phyloP scores from a whole-genome alignment of 805 yeast species.

The Schwanniomyces vanrijiae region DNA sequence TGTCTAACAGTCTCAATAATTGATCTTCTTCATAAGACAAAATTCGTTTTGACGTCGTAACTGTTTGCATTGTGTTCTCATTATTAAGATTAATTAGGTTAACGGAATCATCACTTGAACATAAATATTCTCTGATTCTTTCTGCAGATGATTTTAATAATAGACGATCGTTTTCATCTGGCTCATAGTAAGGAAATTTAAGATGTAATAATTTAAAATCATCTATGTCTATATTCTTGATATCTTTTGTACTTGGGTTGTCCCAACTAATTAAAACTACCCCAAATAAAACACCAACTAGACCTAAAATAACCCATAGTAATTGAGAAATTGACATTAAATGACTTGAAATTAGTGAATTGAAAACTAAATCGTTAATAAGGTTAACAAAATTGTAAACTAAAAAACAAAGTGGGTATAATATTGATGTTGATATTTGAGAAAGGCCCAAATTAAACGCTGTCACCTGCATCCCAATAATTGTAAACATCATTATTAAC shows the following conservation, averaged over 20 bases:
- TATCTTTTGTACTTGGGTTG: constrained; percentile 21
- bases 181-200: constrained; percentile 14
- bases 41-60: constrained; percentile 17
- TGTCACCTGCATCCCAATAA: constrained; percentile 71
- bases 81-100: not conserved
- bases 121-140: not conserved
- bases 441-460: constrained; percentile 74
- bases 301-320: constrained; percentile 44
- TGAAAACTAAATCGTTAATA: constrained; percentile 49
- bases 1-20: constrained; percentile 45
- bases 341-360: constrained; percentile 54
- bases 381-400: constrained; percentile 69
- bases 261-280: constrained; percentile 66
- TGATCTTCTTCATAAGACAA: constrained; percentile 56
- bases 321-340: constrained; percentile 49
- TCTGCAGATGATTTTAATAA: constrained; percentile 1
- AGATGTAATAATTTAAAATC: constrained; percentile 12
- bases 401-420: constrained; percentile 85
- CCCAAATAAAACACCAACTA: constrained; percentile 59
- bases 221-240: constrained; percentile 6
- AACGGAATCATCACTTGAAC: not conserved
- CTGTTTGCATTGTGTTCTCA: not conserved
- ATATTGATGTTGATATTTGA: constrained; percentile 67
- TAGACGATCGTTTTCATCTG: constrained; percentile 6
- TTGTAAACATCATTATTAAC: constrained; percentile 51